These are phyloP conservation scores for Hibiscus mutabilis DNA, from an alignment of 345 rosid genomes.

Conservation along the genomic window DNA sequence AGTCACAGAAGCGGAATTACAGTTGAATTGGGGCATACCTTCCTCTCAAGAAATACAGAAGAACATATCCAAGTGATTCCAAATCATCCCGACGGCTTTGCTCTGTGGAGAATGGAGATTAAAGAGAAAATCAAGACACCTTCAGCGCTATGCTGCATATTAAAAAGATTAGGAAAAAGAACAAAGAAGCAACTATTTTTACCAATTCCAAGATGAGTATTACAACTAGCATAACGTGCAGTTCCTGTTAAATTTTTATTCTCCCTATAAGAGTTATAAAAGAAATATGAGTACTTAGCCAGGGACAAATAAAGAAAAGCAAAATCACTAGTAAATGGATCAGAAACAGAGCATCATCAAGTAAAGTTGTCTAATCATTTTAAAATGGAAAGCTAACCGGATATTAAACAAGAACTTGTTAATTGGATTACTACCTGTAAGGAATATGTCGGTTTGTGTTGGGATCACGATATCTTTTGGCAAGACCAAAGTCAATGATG, in stretches of 20 bases:
- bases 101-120: constrained; percentile 26
- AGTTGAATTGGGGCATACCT: constrained; percentile 41
- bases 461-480: neutral
- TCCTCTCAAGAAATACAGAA: constrained; percentile 78
- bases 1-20: neutral
- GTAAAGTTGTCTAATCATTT: neutral
- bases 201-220: constrained; percentile 99
- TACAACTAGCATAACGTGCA: constrained; percentile 96
- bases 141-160: neutral
- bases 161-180: neutral
- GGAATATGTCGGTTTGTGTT: neutral
- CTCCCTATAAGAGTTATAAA: constrained; percentile 49
- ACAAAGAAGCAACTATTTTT: constrained; percentile 13
- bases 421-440: neutral
- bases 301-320: neutral
- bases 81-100: constrained; percentile 83
- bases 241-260: constrained; percentile 95
- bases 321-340: neutral
- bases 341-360: neutral
- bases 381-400: neutral
- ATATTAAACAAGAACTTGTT: neutral
- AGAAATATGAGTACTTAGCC: neutral
- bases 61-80: constrained; percentile 77
- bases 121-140: neutral
- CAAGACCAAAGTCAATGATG: neutral